Evolutionary conservation across 306 rosid species (phyloP), one percentile per base, ranked within the genome.

Genomic region (Medicago ruthenica): DNA sequence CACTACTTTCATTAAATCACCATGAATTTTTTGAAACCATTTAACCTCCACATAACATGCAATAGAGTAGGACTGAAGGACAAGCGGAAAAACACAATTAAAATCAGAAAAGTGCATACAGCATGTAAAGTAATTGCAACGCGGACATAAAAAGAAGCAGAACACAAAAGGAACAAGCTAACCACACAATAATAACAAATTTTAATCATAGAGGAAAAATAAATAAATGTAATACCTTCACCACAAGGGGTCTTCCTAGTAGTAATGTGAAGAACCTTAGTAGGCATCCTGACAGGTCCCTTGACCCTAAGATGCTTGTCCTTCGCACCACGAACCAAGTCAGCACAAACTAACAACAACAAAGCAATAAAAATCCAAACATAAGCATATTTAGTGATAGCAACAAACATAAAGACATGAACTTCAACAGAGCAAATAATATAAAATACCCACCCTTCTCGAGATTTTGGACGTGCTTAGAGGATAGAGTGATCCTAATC

Each of bases 231-330:
- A 12, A 44, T 84, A 93, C 98, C 97, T 91, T 93, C 97, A 21
- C 96, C 97, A 67, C 96, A 93, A 1, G 98, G 96, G 17, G 97
- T 80, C 78, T 93, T 93, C 83, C 98, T 87, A 64, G 97, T 93
- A 72, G 98, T 93, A 21, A 93, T 93, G 79, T 61, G 16, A 74
- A 93, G 85, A 76, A 91, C 97, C 81, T 93, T 93, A 27, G 98
- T 93, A 4, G 98, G 98, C 89, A 93, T 93, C 71, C 98, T 88
- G 31, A 91, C 98, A 16, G 98, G 98, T 37, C 98, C 97, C 84
- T 93, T 93, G 1, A 91, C 97, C 83, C 93, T 87, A 3, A 91
- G 87, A 54, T 80, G 61, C 88, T 93, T 93, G 72, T 93, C 98
- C 89, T 85, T 91, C 8, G 97, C 98, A 10, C 97, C 98, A 0